phyloP scores from a whole-genome alignment of 163 green algal genomes.

The Prototheca wickerhamii region DNA sequence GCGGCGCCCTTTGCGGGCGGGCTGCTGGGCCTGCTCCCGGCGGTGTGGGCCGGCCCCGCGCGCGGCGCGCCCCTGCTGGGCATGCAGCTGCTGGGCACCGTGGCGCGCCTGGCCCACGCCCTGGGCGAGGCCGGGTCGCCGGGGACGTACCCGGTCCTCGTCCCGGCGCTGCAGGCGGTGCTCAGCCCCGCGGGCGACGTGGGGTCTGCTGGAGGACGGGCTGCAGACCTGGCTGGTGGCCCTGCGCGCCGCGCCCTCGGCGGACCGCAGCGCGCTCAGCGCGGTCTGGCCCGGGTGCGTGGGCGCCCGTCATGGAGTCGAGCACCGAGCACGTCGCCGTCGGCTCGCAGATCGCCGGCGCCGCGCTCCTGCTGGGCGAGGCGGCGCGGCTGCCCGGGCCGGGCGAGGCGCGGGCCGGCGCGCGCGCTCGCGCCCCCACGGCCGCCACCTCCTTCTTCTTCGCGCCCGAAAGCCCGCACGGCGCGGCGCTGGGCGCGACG shows the following conservation, averaged over 20 bases:
- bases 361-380: conserved; percentile 44
- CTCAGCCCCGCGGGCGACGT: conserved; percentile 65
- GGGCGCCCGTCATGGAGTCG: conserved; percentile 31
- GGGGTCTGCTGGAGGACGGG: conserved; percentile 80
- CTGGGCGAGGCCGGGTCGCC: no score
- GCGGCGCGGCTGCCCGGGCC: neutral
- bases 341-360: conserved; percentile 36
- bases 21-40: conserved; percentile 54
- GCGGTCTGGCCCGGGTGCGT: neutral
- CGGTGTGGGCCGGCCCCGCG: conserved; percentile 46
- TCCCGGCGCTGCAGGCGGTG: conserved; percentile 43
- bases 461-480: conserved; percentile 24
- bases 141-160: no score
- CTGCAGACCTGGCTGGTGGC: conserved; percentile 72
- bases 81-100: conserved; percentile 69
- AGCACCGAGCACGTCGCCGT: conserved; percentile 58
- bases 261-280: conserved; percentile 32
- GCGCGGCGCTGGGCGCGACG: conserved; percentile 15
- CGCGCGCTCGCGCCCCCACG: conserved; percentile 12
- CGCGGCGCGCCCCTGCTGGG: conserved; percentile 55
- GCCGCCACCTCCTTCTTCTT: no score
- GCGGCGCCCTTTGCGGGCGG: conserved; percentile 36
- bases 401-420: neutral
- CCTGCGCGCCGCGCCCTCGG: conserved; percentile 45
- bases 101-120: conserved; percentile 72